Conservation (phyloP, 805 yeast species). For the Kodamaea jinghongensis region DNA sequence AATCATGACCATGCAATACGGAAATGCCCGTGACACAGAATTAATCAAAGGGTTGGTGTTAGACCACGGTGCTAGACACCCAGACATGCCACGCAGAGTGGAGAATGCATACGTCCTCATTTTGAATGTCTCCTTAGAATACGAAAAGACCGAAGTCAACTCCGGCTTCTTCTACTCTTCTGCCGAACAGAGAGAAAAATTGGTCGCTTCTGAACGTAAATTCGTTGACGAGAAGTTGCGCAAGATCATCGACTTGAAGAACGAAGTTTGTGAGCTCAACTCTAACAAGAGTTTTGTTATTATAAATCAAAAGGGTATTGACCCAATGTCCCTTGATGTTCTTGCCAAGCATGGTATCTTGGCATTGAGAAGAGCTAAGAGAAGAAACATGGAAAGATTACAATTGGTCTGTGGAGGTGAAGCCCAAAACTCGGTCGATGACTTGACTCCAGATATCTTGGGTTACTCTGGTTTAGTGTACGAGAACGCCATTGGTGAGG, state of each 20-base stretch:
- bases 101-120: conserved; percentile 82
- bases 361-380: conserved; percentile 95
- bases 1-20: conserved; percentile 97
- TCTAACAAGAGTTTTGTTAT: conserved; percentile 81
- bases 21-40: conserved; percentile 77
- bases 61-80: conserved; percentile 98
- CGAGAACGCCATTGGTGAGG: conserved; percentile 94
- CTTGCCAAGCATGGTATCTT: conserved; percentile 89
- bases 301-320: conserved; percentile 97
- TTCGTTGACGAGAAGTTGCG: conserved; percentile 92
- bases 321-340: conserved; percentile 94
- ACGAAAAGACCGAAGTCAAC: conserved; percentile 96
- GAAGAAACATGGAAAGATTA: conserved; percentile 98
- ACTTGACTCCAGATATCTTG: conserved; percentile 69
- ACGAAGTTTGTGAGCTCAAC: conserved; percentile 81
- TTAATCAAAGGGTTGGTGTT: conserved; percentile 86
- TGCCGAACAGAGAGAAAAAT: conserved; percentile 94
- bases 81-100: conserved; percentile 93
- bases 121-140: conserved; percentile 90
- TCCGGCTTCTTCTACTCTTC: conserved; percentile 91
- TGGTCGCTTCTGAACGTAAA: conserved; percentile 88
- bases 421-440: conserved; percentile 97
- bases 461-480: conserved; percentile 90
- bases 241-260: conserved; percentile 89
- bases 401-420: conserved; percentile 96